Conservation (phyloP, 306 rosid species). For the Morella rubra region DNA sequence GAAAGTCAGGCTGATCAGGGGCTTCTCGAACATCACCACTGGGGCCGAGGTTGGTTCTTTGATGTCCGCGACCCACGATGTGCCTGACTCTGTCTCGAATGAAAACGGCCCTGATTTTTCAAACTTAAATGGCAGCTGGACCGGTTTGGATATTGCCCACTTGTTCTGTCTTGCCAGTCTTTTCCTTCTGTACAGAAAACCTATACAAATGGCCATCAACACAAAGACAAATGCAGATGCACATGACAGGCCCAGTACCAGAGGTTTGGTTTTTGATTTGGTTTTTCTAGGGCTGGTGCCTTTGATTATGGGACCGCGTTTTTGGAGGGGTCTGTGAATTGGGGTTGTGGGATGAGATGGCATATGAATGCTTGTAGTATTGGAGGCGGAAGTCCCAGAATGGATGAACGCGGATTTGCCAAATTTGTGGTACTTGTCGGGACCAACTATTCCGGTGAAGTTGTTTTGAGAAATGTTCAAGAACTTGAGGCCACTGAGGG, state of each 20-base stretch:
- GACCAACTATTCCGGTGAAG: slow-evolving; percentile 35
- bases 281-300: slow-evolving; percentile 13
- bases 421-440: slow-evolving; percentile 37
- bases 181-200: slow-evolving; percentile 42
- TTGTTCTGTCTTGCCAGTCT: slow-evolving; percentile 47
- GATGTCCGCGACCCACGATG: slow-evolving; percentile 88
- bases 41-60: slow-evolving; percentile 79
- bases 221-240: slow-evolving; percentile 35
- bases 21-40: slow-evolving; percentile 95
- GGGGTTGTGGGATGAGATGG: slow-evolving; percentile 25
- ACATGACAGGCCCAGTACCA: slow-evolving; percentile 33
- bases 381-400: slow-evolving; percentile 47
- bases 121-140: slow-evolving; percentile 45
- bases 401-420: slow-evolving; percentile 58
- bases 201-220: slow-evolving; percentile 16
- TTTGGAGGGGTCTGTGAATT: slow-evolving; percentile 2
- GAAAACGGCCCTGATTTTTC: slow-evolving; percentile 92
- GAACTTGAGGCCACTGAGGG: slow-evolving; percentile 39
- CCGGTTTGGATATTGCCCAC: slow-evolving; percentile 94
- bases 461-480: slow-evolving; percentile 70
- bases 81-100: slow-evolving; percentile 86
- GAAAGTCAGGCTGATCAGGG: slow-evolving; percentile 74
- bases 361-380: slow-evolving; percentile 8
- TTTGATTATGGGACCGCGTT: slow-evolving; percentile 21
- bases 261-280: slow-evolving; percentile 29